These are phyloP conservation scores for Plectosphaerella cucumerina DNA, from an alignment of 2,329 filamentous ascomycete species.

Conservation along the genomic window DNA sequence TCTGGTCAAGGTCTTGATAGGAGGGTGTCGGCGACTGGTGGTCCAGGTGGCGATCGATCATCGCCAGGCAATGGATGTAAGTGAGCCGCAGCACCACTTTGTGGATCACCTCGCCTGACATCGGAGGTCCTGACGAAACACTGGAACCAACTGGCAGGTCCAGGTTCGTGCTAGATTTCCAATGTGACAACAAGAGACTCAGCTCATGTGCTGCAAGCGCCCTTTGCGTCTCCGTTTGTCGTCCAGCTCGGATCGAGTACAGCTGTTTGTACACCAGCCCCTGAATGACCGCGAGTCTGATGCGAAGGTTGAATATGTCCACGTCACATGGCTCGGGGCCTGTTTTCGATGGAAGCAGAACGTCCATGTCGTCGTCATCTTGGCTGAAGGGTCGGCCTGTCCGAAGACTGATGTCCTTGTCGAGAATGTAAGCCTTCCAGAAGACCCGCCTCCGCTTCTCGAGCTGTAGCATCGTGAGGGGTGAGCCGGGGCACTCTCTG, in stretches of 20 bases:
- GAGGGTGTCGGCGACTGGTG: slow-evolving; percentile 6
- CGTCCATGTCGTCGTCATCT: slow-evolving; percentile 23
- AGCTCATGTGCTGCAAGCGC: too few relatives aligned
- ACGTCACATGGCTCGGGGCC: slow-evolving; percentile 2
- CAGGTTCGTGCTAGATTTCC: too few relatives aligned
- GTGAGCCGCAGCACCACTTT: slow-evolving; percentile 18
- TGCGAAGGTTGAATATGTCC: slow-evolving; percentile 16
- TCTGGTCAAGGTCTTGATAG: neutral
- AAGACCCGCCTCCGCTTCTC: slow-evolving; percentile 17
- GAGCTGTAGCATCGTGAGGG: slow-evolving; percentile 8
- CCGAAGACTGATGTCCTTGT: slow-evolving; percentile 20
- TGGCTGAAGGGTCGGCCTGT: slow-evolving; percentile 16
- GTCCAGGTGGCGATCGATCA: slow-evolving; percentile 15
- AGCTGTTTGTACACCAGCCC: slow-evolving; percentile 19
- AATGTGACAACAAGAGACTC: too few relatives aligned
- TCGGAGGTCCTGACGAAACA: slow-evolving; percentile 8
- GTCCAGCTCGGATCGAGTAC: slow-evolving; percentile 17
- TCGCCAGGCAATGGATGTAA: slow-evolving; percentile 19
- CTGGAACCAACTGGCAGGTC: neutral
- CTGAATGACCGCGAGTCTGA: slow-evolving; percentile 19
- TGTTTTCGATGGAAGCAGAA: slow-evolving; percentile 12
- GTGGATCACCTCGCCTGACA: slow-evolving; percentile 16
- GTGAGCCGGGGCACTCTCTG: slow-evolving; percentile 4
- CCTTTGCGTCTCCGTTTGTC: slow-evolving; percentile 9
- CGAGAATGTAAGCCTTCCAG: slow-evolving; percentile 18